Percentiles rank a stretch among this genome's conserved stretches.
These are phyloP conservation scores for Senna tora DNA, from an alignment of 306 rosid genomes.

Conservation along the genomic window DNA sequence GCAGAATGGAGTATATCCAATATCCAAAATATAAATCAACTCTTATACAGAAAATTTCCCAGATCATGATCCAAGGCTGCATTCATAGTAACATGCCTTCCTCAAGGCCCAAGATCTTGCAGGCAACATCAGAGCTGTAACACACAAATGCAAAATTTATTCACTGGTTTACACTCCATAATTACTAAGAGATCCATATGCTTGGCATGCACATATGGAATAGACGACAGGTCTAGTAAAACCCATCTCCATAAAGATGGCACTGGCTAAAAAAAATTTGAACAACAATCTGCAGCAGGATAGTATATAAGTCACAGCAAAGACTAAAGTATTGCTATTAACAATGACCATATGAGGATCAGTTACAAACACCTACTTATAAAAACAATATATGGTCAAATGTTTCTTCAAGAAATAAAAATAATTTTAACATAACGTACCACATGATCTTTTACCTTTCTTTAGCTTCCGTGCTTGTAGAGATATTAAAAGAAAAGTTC, in stretches of 20 bases:
- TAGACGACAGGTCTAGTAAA: constrained; percentile 40
- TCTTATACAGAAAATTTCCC: constrained; percentile 49
- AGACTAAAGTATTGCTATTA: constrained; percentile 1
- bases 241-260: constrained; percentile 22
- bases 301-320: background rate
- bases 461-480: background rate
- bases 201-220: constrained; percentile 44
- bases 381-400: background rate
- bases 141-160: constrained; percentile 85
- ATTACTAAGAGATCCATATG: constrained; percentile 60
- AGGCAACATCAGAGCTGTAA: constrained; percentile 75
- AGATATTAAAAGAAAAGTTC: background rate
- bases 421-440: background rate
- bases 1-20: constrained; percentile 54
- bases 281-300: background rate
- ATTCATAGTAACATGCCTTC: constrained; percentile 81
- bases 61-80: constrained; percentile 68
- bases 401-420: background rate
- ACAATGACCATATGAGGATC: background rate
- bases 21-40: constrained; percentile 51
- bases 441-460: background rate
- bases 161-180: constrained; percentile 61
- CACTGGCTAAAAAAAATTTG: background rate
- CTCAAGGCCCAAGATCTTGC: constrained; percentile 69
- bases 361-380: background rate